Conservation (phyloP, 495 filamentous ascomycete genomes). For the Glarea lozoyensis region DNA sequence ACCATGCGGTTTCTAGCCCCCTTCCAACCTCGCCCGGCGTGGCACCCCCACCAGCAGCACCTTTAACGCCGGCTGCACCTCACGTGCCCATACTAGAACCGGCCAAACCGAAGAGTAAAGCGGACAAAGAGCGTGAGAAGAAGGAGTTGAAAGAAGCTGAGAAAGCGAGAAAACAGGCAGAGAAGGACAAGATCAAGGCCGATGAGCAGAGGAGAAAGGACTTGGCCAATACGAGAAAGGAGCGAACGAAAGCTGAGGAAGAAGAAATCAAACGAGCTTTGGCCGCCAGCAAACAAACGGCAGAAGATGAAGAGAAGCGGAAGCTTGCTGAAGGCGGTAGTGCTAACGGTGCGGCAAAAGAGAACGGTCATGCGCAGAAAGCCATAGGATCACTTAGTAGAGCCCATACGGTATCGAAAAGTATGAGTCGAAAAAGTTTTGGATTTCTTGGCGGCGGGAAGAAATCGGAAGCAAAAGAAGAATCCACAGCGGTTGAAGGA, state of each 20-base stretch:
- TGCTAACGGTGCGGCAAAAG: slow-evolving; percentile 2
- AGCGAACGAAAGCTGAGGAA: slow-evolving; percentile 44
- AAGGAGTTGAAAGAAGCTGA: slow-evolving; percentile 47
- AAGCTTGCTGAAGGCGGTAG: slow-evolving; percentile 4
- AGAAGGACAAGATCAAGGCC: slow-evolving; percentile 58
- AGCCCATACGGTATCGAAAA: slow-evolving; percentile 43
- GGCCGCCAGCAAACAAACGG: slow-evolving; percentile 43
- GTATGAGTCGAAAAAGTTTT: slow-evolving; percentile 40
- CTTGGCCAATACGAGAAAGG: slow-evolving; percentile 39
- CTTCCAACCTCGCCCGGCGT: slow-evolving; percentile 14
- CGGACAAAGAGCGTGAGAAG: slow-evolving; percentile 44
- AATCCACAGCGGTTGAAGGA: slow-evolving; percentile 16
- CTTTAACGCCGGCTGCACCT: not conserved
- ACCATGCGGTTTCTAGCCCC: slow-evolving; percentile 55
- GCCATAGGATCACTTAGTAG: slow-evolving; percentile 5
- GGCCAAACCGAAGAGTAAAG: slow-evolving; percentile 39
- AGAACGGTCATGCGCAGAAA: slow-evolving; percentile 13
- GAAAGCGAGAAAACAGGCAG: slow-evolving; percentile 55
- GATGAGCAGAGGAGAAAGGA: slow-evolving; percentile 59
- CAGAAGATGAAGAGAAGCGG: slow-evolving; percentile 39
- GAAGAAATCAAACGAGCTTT: slow-evolving; percentile 50
- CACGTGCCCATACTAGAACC: slow-evolving; percentile 19
- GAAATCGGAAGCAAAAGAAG: slow-evolving; percentile 31
- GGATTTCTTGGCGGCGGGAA: slow-evolving; percentile 19
- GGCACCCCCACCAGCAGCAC: slow-evolving; percentile 13